Percentiles rank a stretch among this genome's conserved stretches.
These are phyloP conservation scores for Colletotrichum spaethianum DNA, from an alignment of 2,329 filamentous ascomycete species.

Conservation along the genomic window DNA sequence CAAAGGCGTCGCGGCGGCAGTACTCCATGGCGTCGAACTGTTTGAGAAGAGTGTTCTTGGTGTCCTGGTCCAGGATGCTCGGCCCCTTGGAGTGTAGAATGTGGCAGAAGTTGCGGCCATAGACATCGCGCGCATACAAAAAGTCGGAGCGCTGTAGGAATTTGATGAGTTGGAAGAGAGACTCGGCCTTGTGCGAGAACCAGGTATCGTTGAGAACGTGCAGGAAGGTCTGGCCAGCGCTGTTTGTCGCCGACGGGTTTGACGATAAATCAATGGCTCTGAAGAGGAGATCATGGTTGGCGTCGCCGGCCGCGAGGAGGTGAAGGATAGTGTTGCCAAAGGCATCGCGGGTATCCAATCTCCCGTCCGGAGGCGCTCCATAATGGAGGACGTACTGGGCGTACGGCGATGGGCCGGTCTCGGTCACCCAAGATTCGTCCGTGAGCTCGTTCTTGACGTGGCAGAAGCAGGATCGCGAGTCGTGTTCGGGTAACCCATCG, in stretches of 20 bases:
- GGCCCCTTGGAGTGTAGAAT: slow-evolving; percentile 49
- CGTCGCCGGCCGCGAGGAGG: slow-evolving; percentile 58
- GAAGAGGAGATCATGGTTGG: slow-evolving; percentile 48
- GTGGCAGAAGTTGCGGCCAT: slow-evolving; percentile 69
- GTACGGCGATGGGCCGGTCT: slow-evolving; percentile 44
- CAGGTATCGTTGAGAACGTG: slow-evolving; percentile 57
- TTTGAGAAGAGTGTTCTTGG: slow-evolving; percentile 52
- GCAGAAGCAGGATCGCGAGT: slow-evolving; percentile 49
- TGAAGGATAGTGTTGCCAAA: slow-evolving; percentile 66
- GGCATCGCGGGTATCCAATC: slow-evolving; percentile 48
- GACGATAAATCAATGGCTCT: slow-evolving; percentile 43
- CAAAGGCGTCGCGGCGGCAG: slow-evolving; percentile 66
- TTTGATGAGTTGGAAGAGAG: slow-evolving; percentile 48
- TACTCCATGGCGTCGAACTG: slow-evolving; percentile 50
- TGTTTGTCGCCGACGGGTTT: slow-evolving; percentile 51
- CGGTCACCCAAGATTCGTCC: slow-evolving; percentile 50
- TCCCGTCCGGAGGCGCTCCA: slow-evolving; percentile 39
- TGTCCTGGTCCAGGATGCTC: slow-evolving; percentile 46
- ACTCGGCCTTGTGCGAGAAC: slow-evolving; percentile 47
- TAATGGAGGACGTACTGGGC: slow-evolving; percentile 32
- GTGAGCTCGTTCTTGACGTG: slow-evolving; percentile 45
- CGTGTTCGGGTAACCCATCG: slow-evolving; percentile 44
- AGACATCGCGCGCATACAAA: slow-evolving; percentile 59
- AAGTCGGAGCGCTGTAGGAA: slow-evolving; percentile 45
- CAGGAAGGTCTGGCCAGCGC: slow-evolving; percentile 64